Conservation (phyloP, 2,329 filamentous ascomycete genomes). For the Scedosporium minutisporum region DNA sequence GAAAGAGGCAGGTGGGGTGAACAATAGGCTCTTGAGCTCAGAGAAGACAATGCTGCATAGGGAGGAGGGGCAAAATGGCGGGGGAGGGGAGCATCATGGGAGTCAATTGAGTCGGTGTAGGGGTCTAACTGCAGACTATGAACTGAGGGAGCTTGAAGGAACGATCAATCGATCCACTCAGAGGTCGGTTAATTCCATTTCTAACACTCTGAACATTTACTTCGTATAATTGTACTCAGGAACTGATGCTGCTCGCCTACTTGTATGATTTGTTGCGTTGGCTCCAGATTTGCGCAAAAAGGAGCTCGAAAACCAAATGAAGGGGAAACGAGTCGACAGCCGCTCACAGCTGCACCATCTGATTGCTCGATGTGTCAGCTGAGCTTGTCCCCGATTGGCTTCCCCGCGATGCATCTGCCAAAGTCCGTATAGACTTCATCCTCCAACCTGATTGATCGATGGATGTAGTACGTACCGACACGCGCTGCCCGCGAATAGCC, state of each 20-base stretch:
- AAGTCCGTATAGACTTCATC: neutral
- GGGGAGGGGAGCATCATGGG: neutral
- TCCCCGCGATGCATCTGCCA: too few species aligned
- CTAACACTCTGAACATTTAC: neutral
- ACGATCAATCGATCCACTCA: neutral
- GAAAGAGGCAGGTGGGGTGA: conserved; percentile 1
- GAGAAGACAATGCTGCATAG: neutral
- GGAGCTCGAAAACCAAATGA: neutral
- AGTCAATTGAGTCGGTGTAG: neutral
- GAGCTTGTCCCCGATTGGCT: too few species aligned
- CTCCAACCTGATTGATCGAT: neutral
- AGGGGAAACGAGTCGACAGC: neutral
- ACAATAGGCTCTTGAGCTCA: neutral
- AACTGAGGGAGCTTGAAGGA: too few species aligned
- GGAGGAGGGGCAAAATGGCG: neutral
- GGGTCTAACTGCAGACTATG: neutral
- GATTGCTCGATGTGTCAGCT: neutral
- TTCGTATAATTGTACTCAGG: neutral
- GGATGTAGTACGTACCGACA: neutral
- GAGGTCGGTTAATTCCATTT: neutral
- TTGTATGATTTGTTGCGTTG: neutral
- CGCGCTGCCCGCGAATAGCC: neutral
- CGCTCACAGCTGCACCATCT: neutral
- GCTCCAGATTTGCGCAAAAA: neutral
- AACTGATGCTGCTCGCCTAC: neutral